phyloP scores from a whole-genome alignment of 2,329 filamentous ascomycete species.

The Aspergillus ochraceus region DNA sequence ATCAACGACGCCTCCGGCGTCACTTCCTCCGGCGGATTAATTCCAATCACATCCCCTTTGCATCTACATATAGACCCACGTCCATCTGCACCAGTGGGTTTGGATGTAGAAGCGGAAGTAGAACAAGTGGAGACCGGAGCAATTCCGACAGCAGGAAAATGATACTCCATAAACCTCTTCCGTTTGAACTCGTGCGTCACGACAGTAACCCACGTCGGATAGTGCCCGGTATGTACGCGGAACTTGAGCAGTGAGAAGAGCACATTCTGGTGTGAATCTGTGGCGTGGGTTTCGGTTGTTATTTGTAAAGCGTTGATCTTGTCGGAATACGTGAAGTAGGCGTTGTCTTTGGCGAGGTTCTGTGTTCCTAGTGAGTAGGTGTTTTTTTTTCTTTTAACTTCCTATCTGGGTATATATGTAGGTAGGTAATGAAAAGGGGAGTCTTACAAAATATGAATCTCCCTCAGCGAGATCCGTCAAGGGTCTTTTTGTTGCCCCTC shows the following conservation, averaged over 20 bases:
- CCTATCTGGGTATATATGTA: not conserved
- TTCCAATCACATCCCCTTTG: slow-evolving; percentile 57
- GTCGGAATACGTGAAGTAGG: slow-evolving; percentile 30
- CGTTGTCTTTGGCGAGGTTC: slow-evolving; percentile 35
- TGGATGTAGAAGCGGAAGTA: slow-evolving; percentile 5
- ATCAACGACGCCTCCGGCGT: slow-evolving; percentile 29
- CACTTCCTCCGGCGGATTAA: slow-evolving; percentile 58
- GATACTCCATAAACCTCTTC: slow-evolving; percentile 61
- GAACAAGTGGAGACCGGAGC: slow-evolving; percentile 8
- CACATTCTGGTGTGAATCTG: slow-evolving; percentile 85
- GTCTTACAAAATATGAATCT: slow-evolving; percentile 57
- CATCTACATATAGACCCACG: slow-evolving; percentile 30
- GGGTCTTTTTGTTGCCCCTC: slow-evolving; percentile 62
- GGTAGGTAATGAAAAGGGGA: not conserved
- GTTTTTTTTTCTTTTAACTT: not conserved
- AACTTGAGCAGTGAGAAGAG: slow-evolving; percentile 70
- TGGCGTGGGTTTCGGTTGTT: slow-evolving; percentile 67
- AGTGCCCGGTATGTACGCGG: slow-evolving; percentile 40
- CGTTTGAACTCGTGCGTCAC: slow-evolving; percentile 71
- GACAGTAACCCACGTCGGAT: slow-evolving; percentile 61
- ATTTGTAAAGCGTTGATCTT: slow-evolving; percentile 38
- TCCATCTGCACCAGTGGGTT: not conserved
- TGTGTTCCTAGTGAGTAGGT: slow-evolving; percentile 9
- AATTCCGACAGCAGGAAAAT: slow-evolving; percentile 64
- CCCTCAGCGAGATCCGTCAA: slow-evolving; percentile 60